Evolutionary conservation across 140 eudicot genomes (phyloP).

Genomic region (Flaveria floridana): DNA sequence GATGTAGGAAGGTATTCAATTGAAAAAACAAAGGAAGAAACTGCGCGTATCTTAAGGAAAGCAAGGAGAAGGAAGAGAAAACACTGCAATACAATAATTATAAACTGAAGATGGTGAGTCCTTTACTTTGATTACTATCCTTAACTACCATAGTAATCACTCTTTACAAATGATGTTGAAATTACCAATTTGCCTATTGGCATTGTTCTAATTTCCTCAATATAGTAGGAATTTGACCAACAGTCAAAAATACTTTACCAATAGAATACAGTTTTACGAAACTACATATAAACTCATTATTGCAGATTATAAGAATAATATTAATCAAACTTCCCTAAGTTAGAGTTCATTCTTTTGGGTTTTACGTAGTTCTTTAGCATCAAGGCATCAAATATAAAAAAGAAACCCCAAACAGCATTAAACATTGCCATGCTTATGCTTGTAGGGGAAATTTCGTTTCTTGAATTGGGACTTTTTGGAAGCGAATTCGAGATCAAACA

Average conservation of each 20-base stretch:
- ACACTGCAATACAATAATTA: constrained; percentile 46
- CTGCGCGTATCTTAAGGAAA: constrained; percentile 61
- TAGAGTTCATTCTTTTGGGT: background rate
- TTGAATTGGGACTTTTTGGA: too few relatives aligned
- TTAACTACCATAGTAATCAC: constrained; percentile 5
- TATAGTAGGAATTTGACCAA: constrained; percentile 13
- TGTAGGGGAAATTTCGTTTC: background rate
- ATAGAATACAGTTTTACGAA: background rate
- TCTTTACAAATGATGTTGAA: background rate
- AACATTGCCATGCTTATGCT: background rate
- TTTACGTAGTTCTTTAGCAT: background rate
- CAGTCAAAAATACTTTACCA: background rate
- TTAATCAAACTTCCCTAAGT: background rate
- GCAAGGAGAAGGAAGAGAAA: constrained; percentile 84
- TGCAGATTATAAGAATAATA: background rate
- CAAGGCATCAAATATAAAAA: background rate
- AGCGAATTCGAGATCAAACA: too few relatives aligned
- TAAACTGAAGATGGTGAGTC: constrained; percentile 57
- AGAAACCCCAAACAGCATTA: background rate
- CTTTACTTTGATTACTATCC: constrained; percentile 19
- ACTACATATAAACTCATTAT: background rate
- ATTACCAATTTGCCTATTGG: constrained; percentile 15
- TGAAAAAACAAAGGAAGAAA: constrained; percentile 57
- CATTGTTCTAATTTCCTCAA: background rate
- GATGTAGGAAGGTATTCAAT: constrained; percentile 41